Conservation (phyloP, 2,329 filamentous ascomycete species). For the Hypoxylon sp. region DNA sequence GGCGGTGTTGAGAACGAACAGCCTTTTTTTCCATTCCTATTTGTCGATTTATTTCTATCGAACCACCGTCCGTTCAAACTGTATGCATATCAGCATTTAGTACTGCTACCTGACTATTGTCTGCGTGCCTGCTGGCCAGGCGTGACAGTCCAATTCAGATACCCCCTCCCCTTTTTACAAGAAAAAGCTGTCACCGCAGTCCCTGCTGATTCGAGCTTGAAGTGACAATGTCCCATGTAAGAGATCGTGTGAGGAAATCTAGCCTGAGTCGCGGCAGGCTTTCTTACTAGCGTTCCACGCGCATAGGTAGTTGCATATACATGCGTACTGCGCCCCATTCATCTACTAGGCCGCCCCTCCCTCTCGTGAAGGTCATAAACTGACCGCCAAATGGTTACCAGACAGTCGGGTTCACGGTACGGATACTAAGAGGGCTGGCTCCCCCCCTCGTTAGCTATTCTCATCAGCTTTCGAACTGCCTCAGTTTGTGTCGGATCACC, state of each 20-base stretch:
- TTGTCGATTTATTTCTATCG: slow-evolving; percentile 7
- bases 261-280: slow-evolving; percentile 15
- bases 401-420: slow-evolving; percentile 35
- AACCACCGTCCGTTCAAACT: slow-evolving; percentile 6
- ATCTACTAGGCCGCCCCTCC: slow-evolving; percentile 35
- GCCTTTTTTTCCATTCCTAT: slow-evolving; percentile 23
- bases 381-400: slow-evolving; percentile 35
- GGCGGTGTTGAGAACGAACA: slow-evolving; percentile 25
- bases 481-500: slow-evolving; percentile 7
- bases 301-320: slow-evolving; percentile 24
- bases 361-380: slow-evolving; percentile 26
- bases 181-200: slow-evolving; percentile 5
- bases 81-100: slow-evolving; percentile 38
- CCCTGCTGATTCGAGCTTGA: slow-evolving; percentile 4
- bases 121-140: slow-evolving; percentile 31
- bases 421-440: background rate
- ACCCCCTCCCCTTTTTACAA: slow-evolving; percentile 2
- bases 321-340: slow-evolving; percentile 35
- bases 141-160: slow-evolving; percentile 20
- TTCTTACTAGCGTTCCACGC: slow-evolving; percentile 29
- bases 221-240: slow-evolving; percentile 5
- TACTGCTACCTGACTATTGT: slow-evolving; percentile 21
- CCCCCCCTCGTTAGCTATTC: slow-evolving; percentile 18
- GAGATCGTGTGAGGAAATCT: slow-evolving; percentile 25
- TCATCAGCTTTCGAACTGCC: slow-evolving; percentile 1